Evolutionary conservation across 768 basidiomycete species (phyloP).

Genomic region (Russula emetica): DNA sequence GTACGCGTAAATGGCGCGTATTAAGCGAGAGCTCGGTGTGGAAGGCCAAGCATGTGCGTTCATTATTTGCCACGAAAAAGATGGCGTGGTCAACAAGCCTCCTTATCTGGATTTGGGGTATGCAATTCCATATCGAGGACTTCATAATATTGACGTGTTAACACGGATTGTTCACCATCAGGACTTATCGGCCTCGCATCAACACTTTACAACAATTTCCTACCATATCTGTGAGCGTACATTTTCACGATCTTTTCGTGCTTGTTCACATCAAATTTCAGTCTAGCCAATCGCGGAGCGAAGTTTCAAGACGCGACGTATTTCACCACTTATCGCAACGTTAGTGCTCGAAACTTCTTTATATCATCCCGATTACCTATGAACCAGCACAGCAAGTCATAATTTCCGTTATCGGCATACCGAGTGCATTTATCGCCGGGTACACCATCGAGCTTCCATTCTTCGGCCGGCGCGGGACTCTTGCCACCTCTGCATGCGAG

Average conservation of each 20-base stretch:
- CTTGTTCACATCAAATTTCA: conserved; percentile 18
- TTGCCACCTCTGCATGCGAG: conserved; percentile 60
- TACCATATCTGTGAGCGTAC: conserved; percentile 35
- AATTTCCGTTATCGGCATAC: conserved; percentile 48
- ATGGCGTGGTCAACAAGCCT: conserved; percentile 64
- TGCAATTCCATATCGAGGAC: conserved; percentile 25
- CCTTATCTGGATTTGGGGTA: conserved; percentile 47
- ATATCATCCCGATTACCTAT: neutral
- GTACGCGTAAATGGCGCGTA: conserved; percentile 27
- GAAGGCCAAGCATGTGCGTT: conserved; percentile 45
- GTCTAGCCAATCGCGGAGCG: conserved; percentile 36
- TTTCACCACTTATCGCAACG: conserved; percentile 38
- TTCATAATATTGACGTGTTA: neutral
- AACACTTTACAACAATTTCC: conserved; percentile 39
- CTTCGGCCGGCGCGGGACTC: conserved; percentile 62
- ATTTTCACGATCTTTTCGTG: neutral
- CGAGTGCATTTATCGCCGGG: conserved; percentile 64
- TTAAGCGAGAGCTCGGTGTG: conserved; percentile 44
- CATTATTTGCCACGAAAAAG: conserved; percentile 58
- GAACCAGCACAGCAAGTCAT: conserved; percentile 55
- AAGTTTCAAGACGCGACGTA: conserved; percentile 37
- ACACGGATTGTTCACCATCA: conserved; percentile 6
- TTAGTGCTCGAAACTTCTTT: conserved; percentile 22
- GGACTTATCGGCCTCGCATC: conserved; percentile 38
- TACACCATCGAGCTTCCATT: conserved; percentile 62